Evolutionary conservation across 768 basidiomycete species (phyloP), one percentile per base, ranked within the genome.

Genomic region (Leccinum imitatum): DNA sequence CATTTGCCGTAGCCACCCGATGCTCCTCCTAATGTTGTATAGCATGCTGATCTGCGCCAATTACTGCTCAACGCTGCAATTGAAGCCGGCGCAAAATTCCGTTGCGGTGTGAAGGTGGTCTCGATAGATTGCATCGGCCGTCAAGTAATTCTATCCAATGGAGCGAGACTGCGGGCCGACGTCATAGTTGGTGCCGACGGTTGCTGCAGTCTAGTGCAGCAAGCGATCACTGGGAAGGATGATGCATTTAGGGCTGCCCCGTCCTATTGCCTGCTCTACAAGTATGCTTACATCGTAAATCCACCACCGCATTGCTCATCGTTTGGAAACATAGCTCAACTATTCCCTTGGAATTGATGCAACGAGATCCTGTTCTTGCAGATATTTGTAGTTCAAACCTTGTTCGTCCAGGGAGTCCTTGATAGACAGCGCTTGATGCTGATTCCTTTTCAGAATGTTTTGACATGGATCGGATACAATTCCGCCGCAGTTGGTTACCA

Each of bases 151-250:
- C 57, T 79, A 25, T 76, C 77, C 23, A 74, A 69, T 37, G 84
- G 84, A 17, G 74, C 79, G 54, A 73, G 65, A 13, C 57, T 85
- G 9, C 65, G 63, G 15, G 81, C 80, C 15, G 84, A 88, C 67
- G 70, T 86, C 30, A 72, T 87, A 55, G 77, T 87, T 19, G 86
- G 82, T 33, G 86, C 87, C 4, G 87, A 87, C 68, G 87, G 87
- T 6, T 75, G 74, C 47, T 68, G 73, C 15, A 84, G 84, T 21
- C 23, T 80, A 31, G 71, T 78, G n/a, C 68, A 76, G 39, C 68
- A 67, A 23, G 65, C 73, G 3, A 68, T 82, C 2, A 57, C 75
- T 13, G 73, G 69, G 1, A 65, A 70, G 1, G 65, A 69, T 13
- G 68, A 75, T 39, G 75, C 74, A 21, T 68, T 71, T 54, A 64